A percentile compares a stretch with the other conserved stretches of the same genome.
phyloP scores from a whole-genome alignment of 2,329 filamentous ascomycete species.

The Aspergillus sp. region DNA sequence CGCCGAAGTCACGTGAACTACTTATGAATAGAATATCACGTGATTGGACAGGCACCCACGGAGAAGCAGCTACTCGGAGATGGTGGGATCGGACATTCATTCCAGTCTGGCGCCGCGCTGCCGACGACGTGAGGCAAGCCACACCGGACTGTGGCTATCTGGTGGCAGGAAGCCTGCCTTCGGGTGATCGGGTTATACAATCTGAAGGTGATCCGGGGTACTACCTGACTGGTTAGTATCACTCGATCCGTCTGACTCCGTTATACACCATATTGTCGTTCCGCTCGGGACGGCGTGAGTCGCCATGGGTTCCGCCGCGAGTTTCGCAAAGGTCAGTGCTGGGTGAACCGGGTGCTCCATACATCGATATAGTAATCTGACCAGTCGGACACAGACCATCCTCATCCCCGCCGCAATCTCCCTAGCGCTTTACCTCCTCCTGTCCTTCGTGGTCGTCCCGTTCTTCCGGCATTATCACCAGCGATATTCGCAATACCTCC shows the following conservation, averaged over 20 bases:
- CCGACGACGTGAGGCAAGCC: no score
- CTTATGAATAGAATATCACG: conserved; percentile 2
- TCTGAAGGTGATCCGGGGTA: not conserved
- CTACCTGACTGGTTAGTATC: not conserved
- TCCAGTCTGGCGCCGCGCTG: no score
- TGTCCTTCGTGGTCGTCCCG: conserved; percentile 66
- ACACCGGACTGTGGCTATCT: no score
- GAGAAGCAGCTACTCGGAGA: not conserved
- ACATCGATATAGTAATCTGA: not conserved
- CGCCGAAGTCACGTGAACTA: not conserved
- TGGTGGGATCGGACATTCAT: not conserved
- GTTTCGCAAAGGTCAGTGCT: conserved; percentile 29
- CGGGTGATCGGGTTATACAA: not conserved
- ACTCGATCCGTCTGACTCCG: not conserved
- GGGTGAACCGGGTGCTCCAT: not conserved
- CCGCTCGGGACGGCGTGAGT: not conserved
- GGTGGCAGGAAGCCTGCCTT: no score
- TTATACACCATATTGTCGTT: not conserved
- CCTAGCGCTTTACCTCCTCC: conserved; percentile 64
- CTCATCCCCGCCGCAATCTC: conserved; percentile 70
- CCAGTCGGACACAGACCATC: conserved; percentile 57
- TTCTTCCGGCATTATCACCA: conserved; percentile 68
- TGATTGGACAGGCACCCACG: not conserved
- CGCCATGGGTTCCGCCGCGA: conserved; percentile 30
- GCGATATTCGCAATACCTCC: conserved; percentile 73